Evolutionary conservation across 192 early-diverging fungal species (phyloP).

Genomic region (Mortierella hygrophila): DNA sequence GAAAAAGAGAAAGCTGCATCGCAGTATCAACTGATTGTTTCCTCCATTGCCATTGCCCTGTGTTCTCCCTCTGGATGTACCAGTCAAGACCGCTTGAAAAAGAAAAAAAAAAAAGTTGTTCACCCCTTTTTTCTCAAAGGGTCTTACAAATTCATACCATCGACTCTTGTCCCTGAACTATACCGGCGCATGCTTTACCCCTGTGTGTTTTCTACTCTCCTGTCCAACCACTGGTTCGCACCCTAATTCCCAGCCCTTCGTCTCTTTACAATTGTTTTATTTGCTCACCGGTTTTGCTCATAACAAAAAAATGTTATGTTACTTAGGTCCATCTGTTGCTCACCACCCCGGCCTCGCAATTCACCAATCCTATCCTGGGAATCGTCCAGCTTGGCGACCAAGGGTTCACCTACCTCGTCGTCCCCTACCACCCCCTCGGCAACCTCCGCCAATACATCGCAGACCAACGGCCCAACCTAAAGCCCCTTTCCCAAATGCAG

Average conservation of each 20-base stretch:
- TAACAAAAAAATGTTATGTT: background rate
- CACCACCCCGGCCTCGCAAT: conserved; percentile 31
- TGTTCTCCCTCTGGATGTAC: too few relatives aligned
- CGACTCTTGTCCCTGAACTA: background rate
- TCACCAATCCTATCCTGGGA: conserved; percentile 34
- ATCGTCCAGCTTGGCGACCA: conserved; percentile 45
- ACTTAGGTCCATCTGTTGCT: conserved; percentile 43
- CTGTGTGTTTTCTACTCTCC: background rate
- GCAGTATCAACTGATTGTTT: too few relatives aligned
- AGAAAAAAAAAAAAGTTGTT: too few relatives aligned
- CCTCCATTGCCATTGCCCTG: too few relatives aligned
- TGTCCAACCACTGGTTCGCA: background rate
- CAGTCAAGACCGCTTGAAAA: too few relatives aligned
- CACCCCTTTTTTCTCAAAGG: too few relatives aligned
- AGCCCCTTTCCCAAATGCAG: conserved; percentile 38
- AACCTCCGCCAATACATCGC: conserved; percentile 43
- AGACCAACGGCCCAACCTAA: conserved; percentile 33
- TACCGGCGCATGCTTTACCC: background rate
- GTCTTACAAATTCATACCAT: background rate
- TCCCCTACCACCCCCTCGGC: conserved; percentile 42
- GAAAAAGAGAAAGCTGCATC: too few relatives aligned
- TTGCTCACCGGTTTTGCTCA: conserved; percentile 1
- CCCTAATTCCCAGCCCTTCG: background rate
- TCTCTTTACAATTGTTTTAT: background rate
- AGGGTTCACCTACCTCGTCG: conserved; percentile 34